Conservation (phyloP, 495 filamentous ascomycete species). For the Chaetomidium leptoderma region DNA sequence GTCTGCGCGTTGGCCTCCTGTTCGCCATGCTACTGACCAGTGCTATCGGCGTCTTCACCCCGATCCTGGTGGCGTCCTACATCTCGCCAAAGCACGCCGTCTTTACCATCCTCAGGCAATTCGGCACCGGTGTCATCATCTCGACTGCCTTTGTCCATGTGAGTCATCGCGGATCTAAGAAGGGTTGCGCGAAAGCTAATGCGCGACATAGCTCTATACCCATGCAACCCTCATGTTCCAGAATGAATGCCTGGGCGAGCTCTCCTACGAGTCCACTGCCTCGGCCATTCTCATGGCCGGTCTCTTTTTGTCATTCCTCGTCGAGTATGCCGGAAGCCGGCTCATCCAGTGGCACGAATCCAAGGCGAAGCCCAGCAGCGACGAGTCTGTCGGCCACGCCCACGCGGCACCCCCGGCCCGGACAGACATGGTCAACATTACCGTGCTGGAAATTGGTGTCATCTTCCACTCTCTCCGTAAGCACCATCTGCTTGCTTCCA, state of each 20-base stretch:
- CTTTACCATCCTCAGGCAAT: slow-evolving; percentile 54
- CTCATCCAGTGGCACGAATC: slow-evolving; percentile 37
- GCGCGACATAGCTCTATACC: slow-evolving; percentile 50
- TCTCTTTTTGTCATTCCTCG: slow-evolving; percentile 56
- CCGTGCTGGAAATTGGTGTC: slow-evolving; percentile 65
- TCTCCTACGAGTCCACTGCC: slow-evolving; percentile 57
- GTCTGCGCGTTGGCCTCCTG: slow-evolving; percentile 54
- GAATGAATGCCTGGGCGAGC: slow-evolving; percentile 57
- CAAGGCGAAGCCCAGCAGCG: neutral
- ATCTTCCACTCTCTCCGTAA: slow-evolving; percentile 65
- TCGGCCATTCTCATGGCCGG: slow-evolving; percentile 63
- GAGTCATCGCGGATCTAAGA: slow-evolving; percentile 14
- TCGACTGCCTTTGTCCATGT: slow-evolving; percentile 69
- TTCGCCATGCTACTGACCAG: slow-evolving; percentile 47
- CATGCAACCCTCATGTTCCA: slow-evolving; percentile 60
- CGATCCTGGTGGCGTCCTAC: neutral
- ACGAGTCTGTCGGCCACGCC: neutral
- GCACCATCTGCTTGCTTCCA: slow-evolving; percentile 33
- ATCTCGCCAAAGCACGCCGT: slow-evolving; percentile 3
- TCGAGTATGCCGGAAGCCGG: slow-evolving; percentile 56
- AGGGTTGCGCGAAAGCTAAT: neutral
- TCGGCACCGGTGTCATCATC: slow-evolving; percentile 70
- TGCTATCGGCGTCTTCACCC: slow-evolving; percentile 41
- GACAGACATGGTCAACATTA: slow-evolving; percentile 50
- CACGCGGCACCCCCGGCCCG: slow-evolving; percentile 4